A percentile compares a stretch with the other conserved stretches of the same genome.
These are phyloP conservation scores for Beta macrorhiza DNA, from an alignment of 179 eudicot species.

Conservation along the genomic window DNA sequence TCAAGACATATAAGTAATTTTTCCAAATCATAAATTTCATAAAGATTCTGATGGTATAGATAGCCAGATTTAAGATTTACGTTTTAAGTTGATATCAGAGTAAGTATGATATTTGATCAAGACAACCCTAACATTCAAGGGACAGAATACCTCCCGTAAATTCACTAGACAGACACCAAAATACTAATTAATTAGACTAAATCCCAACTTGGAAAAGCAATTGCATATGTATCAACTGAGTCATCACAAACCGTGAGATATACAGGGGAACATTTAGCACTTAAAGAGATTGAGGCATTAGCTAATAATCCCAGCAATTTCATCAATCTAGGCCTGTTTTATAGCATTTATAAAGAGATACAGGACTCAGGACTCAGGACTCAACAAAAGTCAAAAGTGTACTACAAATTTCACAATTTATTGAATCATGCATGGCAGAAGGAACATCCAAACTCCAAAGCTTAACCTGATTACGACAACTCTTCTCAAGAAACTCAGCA, in stretches of 20 bases:
- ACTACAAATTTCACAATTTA: not conserved
- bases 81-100: not conserved
- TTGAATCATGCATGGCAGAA: not conserved
- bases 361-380: not conserved
- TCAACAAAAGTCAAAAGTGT: not conserved
- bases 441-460: not conserved
- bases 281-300: not conserved
- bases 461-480: not conserved
- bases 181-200: not conserved
- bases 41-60: not conserved
- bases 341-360: not conserved
- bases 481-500: not conserved
- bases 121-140: not conserved
- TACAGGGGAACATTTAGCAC: not conserved
- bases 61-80: not conserved
- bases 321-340: not conserved
- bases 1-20: not conserved
- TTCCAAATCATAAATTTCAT: not conserved
- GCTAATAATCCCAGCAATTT: not conserved
- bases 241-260: not conserved
- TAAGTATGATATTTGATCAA: not conserved
- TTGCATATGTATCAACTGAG: not conserved
- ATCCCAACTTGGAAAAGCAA: not conserved
- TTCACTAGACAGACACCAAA: not conserved
- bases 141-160: not conserved